Evolutionary conservation across 352 stramenopile species (phyloP).

Genomic region (Pythium phragmiticola): DNA sequence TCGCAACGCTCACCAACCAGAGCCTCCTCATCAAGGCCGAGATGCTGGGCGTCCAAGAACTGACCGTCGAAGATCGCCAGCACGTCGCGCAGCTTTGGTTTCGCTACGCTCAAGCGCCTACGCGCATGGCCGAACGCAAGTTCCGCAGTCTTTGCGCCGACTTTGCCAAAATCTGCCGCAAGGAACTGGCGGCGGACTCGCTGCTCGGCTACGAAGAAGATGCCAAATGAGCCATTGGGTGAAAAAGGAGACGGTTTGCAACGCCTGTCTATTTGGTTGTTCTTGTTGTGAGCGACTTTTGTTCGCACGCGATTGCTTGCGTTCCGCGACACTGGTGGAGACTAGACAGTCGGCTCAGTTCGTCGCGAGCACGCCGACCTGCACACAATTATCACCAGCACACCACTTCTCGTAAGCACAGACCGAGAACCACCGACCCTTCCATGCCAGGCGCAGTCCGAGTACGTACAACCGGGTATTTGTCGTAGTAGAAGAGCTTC

Average conservation of each 20-base stretch:
- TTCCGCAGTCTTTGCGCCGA: conserved; percentile 63
- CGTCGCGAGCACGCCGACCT: conserved; percentile 55
- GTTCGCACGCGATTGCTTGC: neutral
- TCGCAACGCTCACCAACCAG: conserved; percentile 27
- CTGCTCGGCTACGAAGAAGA: conserved; percentile 50
- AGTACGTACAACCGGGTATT: conserved; percentile 78
- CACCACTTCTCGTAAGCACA: neutral
- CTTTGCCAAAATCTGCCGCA: conserved; percentile 76
- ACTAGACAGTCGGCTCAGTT: conserved; percentile 6
- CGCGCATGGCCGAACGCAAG: conserved; percentile 47
- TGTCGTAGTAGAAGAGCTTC: conserved; percentile 79
- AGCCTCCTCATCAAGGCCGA: conserved; percentile 31
- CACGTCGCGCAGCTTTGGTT: conserved; percentile 61
- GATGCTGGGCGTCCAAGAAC: conserved; percentile 35
- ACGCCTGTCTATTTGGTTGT: neutral
- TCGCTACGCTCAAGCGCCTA: conserved; percentile 47
- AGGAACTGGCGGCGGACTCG: conserved; percentile 56
- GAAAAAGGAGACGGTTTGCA: neutral
- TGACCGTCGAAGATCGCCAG: conserved; percentile 45
- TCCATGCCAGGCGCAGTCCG: neutral
- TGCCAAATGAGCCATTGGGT: conserved; percentile 8
- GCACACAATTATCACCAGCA: neutral
- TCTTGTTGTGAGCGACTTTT: neutral
- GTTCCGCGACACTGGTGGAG: neutral
- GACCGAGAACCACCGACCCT: no score